Base-by-base conservation (phyloP, 2,329 filamentous ascomycete genomes). In the Penicillium verrucosum region DNA sequence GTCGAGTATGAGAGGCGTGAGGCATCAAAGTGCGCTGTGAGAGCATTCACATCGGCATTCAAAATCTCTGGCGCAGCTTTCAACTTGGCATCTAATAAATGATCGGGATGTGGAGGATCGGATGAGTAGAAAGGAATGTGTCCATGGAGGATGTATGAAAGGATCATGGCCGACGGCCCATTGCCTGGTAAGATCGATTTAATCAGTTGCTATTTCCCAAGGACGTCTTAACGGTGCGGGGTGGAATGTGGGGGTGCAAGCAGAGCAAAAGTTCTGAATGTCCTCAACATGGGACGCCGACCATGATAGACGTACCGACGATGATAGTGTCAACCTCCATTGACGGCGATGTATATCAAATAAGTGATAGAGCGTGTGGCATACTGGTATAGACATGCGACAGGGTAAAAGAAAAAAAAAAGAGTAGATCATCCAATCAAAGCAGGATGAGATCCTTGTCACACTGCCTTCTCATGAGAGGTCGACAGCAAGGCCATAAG, bases 111-210 rank as follows among this genome's bases (percentile, higher is more conserved):
- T 36, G 79, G 79, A 52, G 70, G 72, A 25, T 72, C 63, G 3
- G 77, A 71, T 37, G 77, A 71, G 64, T 86, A 86, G 65, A 78
- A 80, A 5, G 84, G 84, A 51, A 85, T 75, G 65, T 85, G 77
- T 37, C 84, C 84, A 70, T 86, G 83, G 29, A 86, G 78, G 42
- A 86, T 84, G 68, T 83, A 86, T 44, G 82, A 85, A 36, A 86
- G 76, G 62, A 85, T 82, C 72, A 86, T 77, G 50, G 84, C 81
- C 49, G 84, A 83, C 44, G 84, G 84, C 54, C 84, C 84, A 68
- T 84, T 85, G 66, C 84, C 84, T 85, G 61, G 40, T 57, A 36
- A 37, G 18, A n/a, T 18, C 14, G 16, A 9, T 30, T 36, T 23
- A 40, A 51, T 55, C 27, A 55, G 46, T 36, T 27, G 18, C 52